Conservation (phyloP, 495 filamentous ascomycete species). For the Halenospora varia region DNA sequence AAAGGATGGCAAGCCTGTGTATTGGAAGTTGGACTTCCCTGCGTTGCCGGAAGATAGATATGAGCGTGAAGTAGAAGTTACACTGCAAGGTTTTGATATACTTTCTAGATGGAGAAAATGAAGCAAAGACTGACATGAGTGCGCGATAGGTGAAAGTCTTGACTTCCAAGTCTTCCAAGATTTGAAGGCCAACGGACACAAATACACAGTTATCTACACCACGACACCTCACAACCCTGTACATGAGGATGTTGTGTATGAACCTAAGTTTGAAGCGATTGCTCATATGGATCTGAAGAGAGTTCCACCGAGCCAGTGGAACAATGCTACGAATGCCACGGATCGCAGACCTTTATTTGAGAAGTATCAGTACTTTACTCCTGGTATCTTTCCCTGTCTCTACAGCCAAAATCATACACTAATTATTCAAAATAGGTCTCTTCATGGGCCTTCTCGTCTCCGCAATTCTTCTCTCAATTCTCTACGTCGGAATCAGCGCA, state of each 20-base stretch:
- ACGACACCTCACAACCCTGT: constrained; percentile 4
- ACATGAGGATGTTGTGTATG: constrained; percentile 31
- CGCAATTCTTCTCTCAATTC: constrained; percentile 66
- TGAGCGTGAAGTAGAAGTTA: background rate
- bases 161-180: background rate
- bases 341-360: constrained; percentile 67
- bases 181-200: constrained; percentile 8
- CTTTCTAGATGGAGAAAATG: background rate
- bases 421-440: constrained; percentile 48
- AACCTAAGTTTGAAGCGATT: constrained; percentile 39
- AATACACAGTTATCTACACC: constrained; percentile 44
- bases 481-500: constrained; percentile 72
- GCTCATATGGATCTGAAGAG: constrained; percentile 48
- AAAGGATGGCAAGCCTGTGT: constrained; percentile 17
- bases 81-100: background rate
- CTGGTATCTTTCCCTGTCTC: constrained; percentile 33
- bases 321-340: constrained; percentile 27
- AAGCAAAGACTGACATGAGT: too few relatives aligned
- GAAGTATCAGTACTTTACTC: constrained; percentile 86
- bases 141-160: background rate
- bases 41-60: background rate
- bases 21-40: background rate
- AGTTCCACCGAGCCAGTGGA: constrained; percentile 29
- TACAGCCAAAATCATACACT: background rate
- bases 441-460: constrained; percentile 74